These are phyloP conservation scores for Castanea crenata DNA, from an alignment of 306 rosid genomes.

Conservation along the genomic window DNA sequence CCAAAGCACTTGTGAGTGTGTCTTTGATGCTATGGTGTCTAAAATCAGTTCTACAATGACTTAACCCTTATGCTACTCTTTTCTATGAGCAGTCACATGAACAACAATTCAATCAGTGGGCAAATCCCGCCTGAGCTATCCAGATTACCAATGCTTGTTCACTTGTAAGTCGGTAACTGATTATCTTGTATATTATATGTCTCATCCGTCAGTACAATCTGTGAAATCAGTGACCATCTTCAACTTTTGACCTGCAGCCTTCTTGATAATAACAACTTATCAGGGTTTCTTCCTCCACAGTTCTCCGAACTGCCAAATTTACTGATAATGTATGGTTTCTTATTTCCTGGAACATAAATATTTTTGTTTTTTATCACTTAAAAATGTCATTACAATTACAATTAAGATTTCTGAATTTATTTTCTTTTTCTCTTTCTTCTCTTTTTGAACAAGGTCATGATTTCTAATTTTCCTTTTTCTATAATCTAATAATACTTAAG, in stretches of 20 bases:
- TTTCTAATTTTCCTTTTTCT: too few relatives aligned
- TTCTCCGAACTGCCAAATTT: slow-evolving; percentile 51
- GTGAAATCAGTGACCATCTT: neutral
- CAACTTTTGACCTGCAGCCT: slow-evolving; percentile 62
- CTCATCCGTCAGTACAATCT: neutral
- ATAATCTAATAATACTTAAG: too few relatives aligned
- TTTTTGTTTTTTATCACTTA: neutral
- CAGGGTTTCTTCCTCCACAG: slow-evolving; percentile 76
- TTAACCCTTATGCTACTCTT: slow-evolving; percentile 3
- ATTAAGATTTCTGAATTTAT: slow-evolving; percentile 10
- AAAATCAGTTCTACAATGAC: neutral
- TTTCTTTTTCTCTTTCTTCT: neutral
- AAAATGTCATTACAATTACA: neutral
- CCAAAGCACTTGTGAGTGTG: slow-evolving; percentile 76
- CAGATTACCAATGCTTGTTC: slow-evolving; percentile 56
- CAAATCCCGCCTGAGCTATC: slow-evolving; percentile 71
- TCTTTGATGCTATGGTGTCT: slow-evolving; percentile 24
- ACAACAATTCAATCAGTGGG: slow-evolving; percentile 92
- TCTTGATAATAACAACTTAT: slow-evolving; percentile 84
- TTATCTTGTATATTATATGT: neutral
- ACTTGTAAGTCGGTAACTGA: slow-evolving; percentile 60
- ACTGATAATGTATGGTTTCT: slow-evolving; percentile 47
- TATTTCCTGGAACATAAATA: slow-evolving; percentile 1
- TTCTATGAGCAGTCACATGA: slow-evolving; percentile 83
- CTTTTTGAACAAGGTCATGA: too few relatives aligned